These are phyloP conservation scores for Orbilia brochopaga DNA, from an alignment of 2,329 filamentous ascomycete genomes.

Conservation along the genomic window DNA sequence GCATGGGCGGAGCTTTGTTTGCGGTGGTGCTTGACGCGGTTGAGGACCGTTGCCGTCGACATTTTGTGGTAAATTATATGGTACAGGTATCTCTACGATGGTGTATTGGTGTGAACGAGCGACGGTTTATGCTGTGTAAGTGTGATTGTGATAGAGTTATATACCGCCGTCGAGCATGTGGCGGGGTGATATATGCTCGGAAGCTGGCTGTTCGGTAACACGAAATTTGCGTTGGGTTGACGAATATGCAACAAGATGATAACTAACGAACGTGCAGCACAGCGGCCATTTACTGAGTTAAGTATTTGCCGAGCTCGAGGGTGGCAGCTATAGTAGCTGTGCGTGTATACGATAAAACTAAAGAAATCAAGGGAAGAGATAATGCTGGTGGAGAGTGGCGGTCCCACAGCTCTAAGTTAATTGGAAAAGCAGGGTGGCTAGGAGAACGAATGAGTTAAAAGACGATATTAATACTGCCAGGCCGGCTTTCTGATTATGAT, in stretches of 20 bases:
- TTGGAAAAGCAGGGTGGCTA: conserved; percentile 13
- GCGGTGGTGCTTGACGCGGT: conserved; percentile 32
- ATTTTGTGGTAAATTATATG: conserved; percentile 19
- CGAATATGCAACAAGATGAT: conserved; percentile 28
- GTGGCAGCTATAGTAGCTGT: background rate
- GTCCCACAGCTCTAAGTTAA: background rate
- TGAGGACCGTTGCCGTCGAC: conserved; percentile 35
- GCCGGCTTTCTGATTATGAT: conserved; percentile 29
- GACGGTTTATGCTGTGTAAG: background rate
- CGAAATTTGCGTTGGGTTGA: conserved; percentile 28
- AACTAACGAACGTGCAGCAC: too few relatives aligned
- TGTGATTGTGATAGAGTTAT: background rate
- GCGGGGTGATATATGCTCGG: background rate
- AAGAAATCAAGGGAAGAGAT: conserved; percentile 10
- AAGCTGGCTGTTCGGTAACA: conserved; percentile 2
- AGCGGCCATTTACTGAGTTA: too few relatives aligned
- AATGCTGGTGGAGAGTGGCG: background rate
- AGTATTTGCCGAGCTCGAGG: background rate
- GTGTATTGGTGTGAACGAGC: background rate
- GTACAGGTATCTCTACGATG: background rate
- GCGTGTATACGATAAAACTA: conserved; percentile 6
- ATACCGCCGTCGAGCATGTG: background rate
- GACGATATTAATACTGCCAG: conserved; percentile 32
- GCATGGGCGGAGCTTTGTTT: conserved; percentile 32
- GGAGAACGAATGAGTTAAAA: background rate